Percentiles rank a stretch among this genome's conserved stretches.
Evolutionary conservation across 345 rosid species (phyloP).

Genomic region (Carallia pectinifolia): DNA sequence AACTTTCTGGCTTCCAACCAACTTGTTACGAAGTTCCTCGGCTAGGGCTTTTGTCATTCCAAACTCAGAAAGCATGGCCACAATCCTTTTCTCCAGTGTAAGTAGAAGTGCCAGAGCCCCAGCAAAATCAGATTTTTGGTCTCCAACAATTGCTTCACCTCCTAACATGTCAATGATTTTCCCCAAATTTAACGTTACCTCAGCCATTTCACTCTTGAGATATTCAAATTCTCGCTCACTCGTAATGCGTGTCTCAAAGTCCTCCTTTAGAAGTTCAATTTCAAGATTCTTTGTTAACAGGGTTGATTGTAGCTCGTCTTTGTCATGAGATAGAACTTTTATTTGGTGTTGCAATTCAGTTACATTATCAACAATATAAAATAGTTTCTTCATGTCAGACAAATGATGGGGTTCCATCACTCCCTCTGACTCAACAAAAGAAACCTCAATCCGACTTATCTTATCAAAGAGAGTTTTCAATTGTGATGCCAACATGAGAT

Average conservation of each 20-base stretch:
- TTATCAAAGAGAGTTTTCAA: slow-evolving; percentile 54
- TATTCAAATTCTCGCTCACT: slow-evolving; percentile 43
- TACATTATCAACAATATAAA: slow-evolving; percentile 51
- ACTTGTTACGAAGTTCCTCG: slow-evolving; percentile 60
- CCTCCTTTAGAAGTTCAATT: slow-evolving; percentile 57
- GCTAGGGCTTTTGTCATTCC: slow-evolving; percentile 56
- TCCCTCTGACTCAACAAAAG: slow-evolving; percentile 37
- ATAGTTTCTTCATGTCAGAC: slow-evolving; percentile 53
- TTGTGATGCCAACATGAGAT: slow-evolving; percentile 50
- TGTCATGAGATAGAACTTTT: slow-evolving; percentile 43
- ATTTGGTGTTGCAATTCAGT: slow-evolving; percentile 52
- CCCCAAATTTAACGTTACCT: slow-evolving; percentile 50
- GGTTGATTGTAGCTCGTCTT: slow-evolving; percentile 53
- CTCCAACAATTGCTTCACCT: slow-evolving; percentile 39
- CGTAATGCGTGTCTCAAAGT: slow-evolving; percentile 32
- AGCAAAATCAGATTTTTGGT: slow-evolving; percentile 35
- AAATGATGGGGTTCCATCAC: slow-evolving; percentile 39
- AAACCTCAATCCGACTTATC: slow-evolving; percentile 44
- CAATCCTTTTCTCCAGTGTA: slow-evolving; percentile 49
- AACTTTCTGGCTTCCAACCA: slow-evolving; percentile 62
- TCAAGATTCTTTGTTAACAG: slow-evolving; percentile 50
- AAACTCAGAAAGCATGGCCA: slow-evolving; percentile 47
- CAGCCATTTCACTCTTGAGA: slow-evolving; percentile 52
- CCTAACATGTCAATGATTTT: slow-evolving; percentile 47
- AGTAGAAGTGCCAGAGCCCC: slow-evolving; percentile 42